Conservation (phyloP, 345 rosid genomes). For the Lepidium didymum region DNA sequence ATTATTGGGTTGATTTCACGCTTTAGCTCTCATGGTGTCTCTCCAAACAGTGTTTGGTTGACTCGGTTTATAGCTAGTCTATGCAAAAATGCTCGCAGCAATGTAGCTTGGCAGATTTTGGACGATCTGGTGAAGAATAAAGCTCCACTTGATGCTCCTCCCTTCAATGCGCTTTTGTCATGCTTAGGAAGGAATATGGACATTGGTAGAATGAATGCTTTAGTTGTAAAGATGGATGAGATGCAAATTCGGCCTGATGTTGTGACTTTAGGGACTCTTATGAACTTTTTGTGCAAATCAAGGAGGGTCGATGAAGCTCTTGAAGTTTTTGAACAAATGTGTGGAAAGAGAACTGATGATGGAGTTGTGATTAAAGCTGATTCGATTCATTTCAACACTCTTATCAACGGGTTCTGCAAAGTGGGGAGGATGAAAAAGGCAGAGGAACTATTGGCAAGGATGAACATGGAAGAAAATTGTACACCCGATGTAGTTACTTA, state of each 20-base stretch:
- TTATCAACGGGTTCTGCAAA: slow-evolving; percentile 71
- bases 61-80: slow-evolving; percentile 40
- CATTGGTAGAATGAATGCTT: slow-evolving; percentile 44
- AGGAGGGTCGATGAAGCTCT: slow-evolving; percentile 58
- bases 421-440: slow-evolving; percentile 79
- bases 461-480: slow-evolving; percentile 44
- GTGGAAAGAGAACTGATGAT: slow-evolving; percentile 25
- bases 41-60: slow-evolving; percentile 41
- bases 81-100: slow-evolving; percentile 32
- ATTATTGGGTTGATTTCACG: slow-evolving; percentile 35
- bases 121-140: slow-evolving; percentile 39
- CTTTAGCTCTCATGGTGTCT: slow-evolving; percentile 40
- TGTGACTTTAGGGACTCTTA: slow-evolving; percentile 59
- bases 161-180: slow-evolving; percentile 61
- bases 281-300: slow-evolving; percentile 54
- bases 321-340: slow-evolving; percentile 46
- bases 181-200: slow-evolving; percentile 43
- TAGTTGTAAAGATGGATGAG: slow-evolving; percentile 54
- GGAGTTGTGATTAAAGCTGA: slow-evolving; percentile 52
- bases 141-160: slow-evolving; percentile 35
- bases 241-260: slow-evolving; percentile 40
- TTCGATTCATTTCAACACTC: slow-evolving; percentile 48
- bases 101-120: slow-evolving; percentile 45
- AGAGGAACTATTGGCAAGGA: slow-evolving; percentile 38
- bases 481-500: slow-evolving; percentile 47